phyloP scores from a whole-genome alignment of 345 rosid genomes.

The Moricandia arvensis region DNA sequence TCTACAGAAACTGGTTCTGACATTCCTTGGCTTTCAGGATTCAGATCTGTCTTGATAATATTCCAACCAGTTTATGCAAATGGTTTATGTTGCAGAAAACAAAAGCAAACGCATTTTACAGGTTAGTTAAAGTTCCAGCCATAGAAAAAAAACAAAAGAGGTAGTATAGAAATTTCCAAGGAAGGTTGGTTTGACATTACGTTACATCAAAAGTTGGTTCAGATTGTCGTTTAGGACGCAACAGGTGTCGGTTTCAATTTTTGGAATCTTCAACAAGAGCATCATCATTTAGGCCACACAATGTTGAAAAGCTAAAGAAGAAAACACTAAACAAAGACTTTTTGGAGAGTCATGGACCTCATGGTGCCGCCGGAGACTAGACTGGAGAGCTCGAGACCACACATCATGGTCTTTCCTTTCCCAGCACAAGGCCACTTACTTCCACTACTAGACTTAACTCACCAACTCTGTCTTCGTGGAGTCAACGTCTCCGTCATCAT shows the following conservation, averaged over 20 bases:
- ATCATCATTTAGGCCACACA: not conserved
- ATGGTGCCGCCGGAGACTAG: not conserved
- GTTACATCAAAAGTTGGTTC: too few species aligned
- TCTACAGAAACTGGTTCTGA: not conserved
- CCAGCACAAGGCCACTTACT: slow-evolving; percentile 77
- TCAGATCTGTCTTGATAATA: not conserved
- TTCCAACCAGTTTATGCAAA: not conserved
- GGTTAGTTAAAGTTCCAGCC: not conserved
- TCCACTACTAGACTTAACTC: slow-evolving; percentile 35
- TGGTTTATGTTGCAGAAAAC: not conserved
- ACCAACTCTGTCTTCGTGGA: slow-evolving; percentile 45
- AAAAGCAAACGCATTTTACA: not conserved
- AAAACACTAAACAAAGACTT: not conserved
- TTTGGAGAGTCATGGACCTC: too few species aligned
- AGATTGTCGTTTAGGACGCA: too few species aligned
- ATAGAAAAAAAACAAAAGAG: not conserved
- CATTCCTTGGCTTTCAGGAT: not conserved
- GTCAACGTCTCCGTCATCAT: slow-evolving; percentile 48
- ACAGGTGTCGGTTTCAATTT: too few species aligned
- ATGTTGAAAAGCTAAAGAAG: not conserved
- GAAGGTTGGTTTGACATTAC: too few species aligned
- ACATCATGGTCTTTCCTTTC: slow-evolving; percentile 59
- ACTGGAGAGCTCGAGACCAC: slow-evolving; percentile 18
- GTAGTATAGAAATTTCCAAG: too few species aligned
- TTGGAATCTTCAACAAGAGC: too few species aligned